Evolutionary conservation across 768 basidiomycete genomes (phyloP).

Genomic region (Suillus ampliporus): DNA sequence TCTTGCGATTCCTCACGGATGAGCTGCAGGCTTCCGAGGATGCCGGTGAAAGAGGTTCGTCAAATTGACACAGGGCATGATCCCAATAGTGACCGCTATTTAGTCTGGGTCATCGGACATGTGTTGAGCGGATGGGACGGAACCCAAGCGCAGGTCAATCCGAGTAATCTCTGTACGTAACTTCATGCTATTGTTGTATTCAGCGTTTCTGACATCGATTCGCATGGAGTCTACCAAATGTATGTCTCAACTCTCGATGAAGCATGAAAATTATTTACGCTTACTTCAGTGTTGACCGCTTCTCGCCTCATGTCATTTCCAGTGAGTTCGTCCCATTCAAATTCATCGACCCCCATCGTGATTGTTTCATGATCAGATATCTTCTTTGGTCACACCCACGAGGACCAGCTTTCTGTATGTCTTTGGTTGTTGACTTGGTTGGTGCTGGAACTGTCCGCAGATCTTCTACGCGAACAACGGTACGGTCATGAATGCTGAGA

Average conservation of each 20-base stretch:
- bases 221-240: constrained; percentile 51
- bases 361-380: constrained; percentile 46
- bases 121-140: constrained; percentile 55
- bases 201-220: constrained; percentile 8
- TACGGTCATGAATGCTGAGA: constrained; percentile 58
- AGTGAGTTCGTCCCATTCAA: constrained; percentile 35
- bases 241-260: constrained; percentile 19
- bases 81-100: not conserved
- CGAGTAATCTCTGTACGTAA: constrained; percentile 49
- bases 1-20: constrained; percentile 55
- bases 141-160: constrained; percentile 45
- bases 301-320: constrained; percentile 53
- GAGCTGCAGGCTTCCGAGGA: constrained; percentile 61
- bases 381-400: constrained; percentile 79
- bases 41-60: constrained; percentile 47
- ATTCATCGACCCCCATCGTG: not conserved
- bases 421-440: not conserved
- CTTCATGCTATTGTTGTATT: not conserved
- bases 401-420: constrained; percentile 66
- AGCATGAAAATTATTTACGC: not conserved
- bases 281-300: constrained; percentile 46
- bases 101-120: constrained; percentile 58
- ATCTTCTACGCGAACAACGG: constrained; percentile 77
- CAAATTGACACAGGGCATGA: not conserved
- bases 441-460: constrained; percentile 35